Base-by-base conservation (phyloP, 2,329 filamentous ascomycete species). In the Exophiala aquamarina region DNA sequence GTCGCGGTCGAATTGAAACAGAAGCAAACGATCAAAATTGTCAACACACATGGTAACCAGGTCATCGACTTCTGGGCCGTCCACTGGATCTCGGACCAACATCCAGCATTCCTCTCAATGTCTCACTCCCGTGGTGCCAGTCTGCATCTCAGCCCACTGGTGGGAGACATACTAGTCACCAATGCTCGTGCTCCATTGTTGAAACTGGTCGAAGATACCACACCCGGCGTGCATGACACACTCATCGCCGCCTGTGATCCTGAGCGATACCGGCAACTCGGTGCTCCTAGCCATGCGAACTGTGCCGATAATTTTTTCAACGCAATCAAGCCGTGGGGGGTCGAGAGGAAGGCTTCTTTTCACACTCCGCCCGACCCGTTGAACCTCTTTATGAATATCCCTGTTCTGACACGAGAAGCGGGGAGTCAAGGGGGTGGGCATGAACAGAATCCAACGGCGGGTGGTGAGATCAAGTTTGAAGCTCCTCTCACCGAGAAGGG, bases 61-160 rank as follows among this genome's bases (percentile, higher is more conserved):
- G 73, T 77, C 15, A 63, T 76, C 32, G 74, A 77, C 55, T 74
- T 73, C 36, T 76, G 71, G 71, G 70, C 70, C 3, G 70, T 76
- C 49, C 66, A 69, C 23, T 26, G n/a, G n/a, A n/a, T 26, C 23
- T 26, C 23, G 23, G 23, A 26, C 23, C 23, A 26, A 26, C 23
- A 6, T 26, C 40, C 46, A 33, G 48, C 44, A 39, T 58, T 57
- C 44, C 54, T 70, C 17, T 70, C 67, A 31, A 69, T 70, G 66
- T 62, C 66, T 4, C 69, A 72, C 52, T 66, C 63, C 1, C 62
- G 69, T 20, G 66, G 66, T 8, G 49, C 65, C 5, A 57, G 64
- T 3, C 54, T 55, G 3, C 63, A 61, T 32, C 52, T 70, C 2
- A 47, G 58, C 3, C 52, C 67, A 1, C 19, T 47, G 8, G 49